Evolutionary conservation across 208 protist genomes (phyloP), one percentile per base, ranked within the genome.

Genomic region (Novymonas esmeraldas): DNA sequence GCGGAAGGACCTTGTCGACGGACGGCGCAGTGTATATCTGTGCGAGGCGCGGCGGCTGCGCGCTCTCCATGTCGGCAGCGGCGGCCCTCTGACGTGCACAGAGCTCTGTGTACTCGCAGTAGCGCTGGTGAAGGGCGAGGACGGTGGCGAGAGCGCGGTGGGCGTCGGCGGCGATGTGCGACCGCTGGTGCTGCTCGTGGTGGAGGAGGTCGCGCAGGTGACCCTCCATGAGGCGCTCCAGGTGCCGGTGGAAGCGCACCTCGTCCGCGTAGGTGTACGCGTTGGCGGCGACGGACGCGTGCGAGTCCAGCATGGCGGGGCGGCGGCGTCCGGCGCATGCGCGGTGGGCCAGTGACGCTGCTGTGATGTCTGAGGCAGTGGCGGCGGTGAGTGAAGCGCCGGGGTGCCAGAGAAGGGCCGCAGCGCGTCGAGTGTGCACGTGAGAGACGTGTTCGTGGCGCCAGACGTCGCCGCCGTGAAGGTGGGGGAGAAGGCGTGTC

Each of bases 101-200:
- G 9, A 65, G 42, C 42, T 13, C 44, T 6, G 57, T 18, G 18
- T 74, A 75, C n/a, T 44, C n/a, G 34, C 41, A 41, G 44, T 65
- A 74, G n/a, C 54, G 33, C 1, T n/a, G 29, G 34, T 68, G 60
- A 26, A 67, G n/a, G 1, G 42, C 45, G 38, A 11, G 6, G 1
- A 74, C 5, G 1, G 60, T 74, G n/a, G 9, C 18, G 13, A 75
- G 24, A 2, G 70, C 70, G 1, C 48, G 61, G 6, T 56, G 14
- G 5, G 54, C 52, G 3, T 54, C 46, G 0, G 48, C 22, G 18
- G 18, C 26, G 26, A 75, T 20, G 22, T 75, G 61, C 2, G 60
- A 26, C 7, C 70, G 70, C 41, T 75, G 60, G 0, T 34, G 33
- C 29, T 75, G 52, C 22, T 75, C 61, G 48, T 57, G 48, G 0